phyloP scores from a whole-genome alignment of 2,329 filamentous ascomycete genomes.

The Fusarium sp. region DNA sequence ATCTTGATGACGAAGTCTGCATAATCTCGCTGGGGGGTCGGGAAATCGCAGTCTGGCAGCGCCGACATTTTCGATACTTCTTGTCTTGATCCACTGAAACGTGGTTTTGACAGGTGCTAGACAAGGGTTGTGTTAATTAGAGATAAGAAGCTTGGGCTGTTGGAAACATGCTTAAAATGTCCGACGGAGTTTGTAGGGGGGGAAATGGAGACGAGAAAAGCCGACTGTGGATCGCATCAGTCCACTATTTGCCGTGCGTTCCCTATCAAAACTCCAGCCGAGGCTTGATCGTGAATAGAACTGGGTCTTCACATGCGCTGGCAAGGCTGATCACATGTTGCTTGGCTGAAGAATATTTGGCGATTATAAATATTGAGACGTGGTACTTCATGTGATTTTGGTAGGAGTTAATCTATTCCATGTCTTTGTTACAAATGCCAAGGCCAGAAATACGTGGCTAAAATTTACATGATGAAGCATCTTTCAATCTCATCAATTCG shows the following conservation, averaged over 20 bases:
- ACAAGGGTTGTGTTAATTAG: not conserved
- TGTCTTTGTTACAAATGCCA: not conserved
- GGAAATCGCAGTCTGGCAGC: not conserved
- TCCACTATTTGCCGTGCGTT: constrained; percentile 8
- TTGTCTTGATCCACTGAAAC: not conserved
- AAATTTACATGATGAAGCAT: too few species aligned
- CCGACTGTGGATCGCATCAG: constrained; percentile 23
- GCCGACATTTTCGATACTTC: not conserved
- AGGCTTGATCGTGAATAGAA: not conserved
- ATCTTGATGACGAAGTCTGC: not conserved
- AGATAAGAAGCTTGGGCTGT: not conserved
- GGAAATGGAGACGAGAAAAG: not conserved
- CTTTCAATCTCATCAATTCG: not conserved
- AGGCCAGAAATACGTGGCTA: not conserved
- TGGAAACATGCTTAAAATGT: constrained; percentile 10
- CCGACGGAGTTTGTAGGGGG: constrained; percentile 16
- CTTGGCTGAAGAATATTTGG: not conserved
- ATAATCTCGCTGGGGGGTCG: not conserved
- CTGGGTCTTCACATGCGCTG: not conserved
- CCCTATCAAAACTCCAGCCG: not conserved
- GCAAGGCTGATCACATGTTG: constrained; percentile 18
- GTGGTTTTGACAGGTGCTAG: not conserved
- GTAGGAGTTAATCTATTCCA: not conserved
- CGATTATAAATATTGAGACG: not conserved
- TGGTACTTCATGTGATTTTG: not conserved